Evolutionary conservation across 2,329 filamentous ascomycete species (phyloP).

Genomic region (Meredithiella fracta): DNA sequence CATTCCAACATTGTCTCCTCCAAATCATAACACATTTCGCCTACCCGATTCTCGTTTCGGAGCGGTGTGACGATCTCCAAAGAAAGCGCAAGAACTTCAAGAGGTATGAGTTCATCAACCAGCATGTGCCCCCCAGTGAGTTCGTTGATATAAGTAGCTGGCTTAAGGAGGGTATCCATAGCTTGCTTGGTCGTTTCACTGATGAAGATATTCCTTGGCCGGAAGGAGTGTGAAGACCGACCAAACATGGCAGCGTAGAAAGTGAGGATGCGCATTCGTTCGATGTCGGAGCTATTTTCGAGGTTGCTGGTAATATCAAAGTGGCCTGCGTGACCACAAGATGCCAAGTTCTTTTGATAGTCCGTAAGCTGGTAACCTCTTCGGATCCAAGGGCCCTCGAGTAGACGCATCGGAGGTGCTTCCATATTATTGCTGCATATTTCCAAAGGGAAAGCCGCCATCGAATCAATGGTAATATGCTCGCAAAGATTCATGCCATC

Average conservation of each 20-base stretch:
- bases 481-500: slow-evolving; percentile 8
- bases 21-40: no score
- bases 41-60: no score
- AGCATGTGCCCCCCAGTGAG: no score
- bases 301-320: background rate
- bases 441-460: no score
- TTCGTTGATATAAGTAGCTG: no score
- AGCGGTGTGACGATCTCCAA: no score
- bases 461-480: slow-evolving; percentile 16
- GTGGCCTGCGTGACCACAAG: background rate
- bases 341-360: background rate
- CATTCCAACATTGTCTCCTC: no score
- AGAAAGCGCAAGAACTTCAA: no score
- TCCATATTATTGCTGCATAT: background rate
- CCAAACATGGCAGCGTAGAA: background rate
- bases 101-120: no score
- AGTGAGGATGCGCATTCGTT: background rate
- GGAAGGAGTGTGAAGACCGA: background rate
- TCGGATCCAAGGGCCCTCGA: background rate
- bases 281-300: background rate
- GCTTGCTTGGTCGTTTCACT: no score
- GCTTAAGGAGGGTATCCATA: no score
- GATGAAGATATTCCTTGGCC: no score
- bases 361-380: background rate
- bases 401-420: background rate